Evolutionary conservation across 2,329 filamentous ascomycete genomes (phyloP).

Genomic region (Falciphora oryzae): DNA sequence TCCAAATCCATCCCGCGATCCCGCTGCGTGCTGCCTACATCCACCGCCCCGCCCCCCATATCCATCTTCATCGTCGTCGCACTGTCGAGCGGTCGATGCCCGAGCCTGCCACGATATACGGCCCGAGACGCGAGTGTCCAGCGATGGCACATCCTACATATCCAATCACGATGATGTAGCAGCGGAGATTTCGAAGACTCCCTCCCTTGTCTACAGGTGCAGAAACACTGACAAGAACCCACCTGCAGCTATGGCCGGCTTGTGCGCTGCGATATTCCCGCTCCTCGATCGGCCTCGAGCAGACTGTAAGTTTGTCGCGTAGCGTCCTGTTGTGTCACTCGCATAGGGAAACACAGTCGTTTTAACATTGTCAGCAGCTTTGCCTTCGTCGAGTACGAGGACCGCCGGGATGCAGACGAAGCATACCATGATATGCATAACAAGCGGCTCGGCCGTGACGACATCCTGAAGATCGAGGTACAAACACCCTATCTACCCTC

Average conservation of each 20-base stretch:
- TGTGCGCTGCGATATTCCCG: conserved; percentile 96
- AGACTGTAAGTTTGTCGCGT: conserved; percentile 68
- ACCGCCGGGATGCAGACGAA: conserved; percentile 95
- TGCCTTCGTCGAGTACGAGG: conserved; percentile 98
- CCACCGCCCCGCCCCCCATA: conserved; percentile 16
- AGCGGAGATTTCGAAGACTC: neutral
- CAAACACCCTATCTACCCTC: conserved; percentile 19
- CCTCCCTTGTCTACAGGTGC: conserved; percentile 10
- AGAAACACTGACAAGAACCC: conserved; percentile 36
- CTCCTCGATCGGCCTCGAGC: conserved; percentile 86
- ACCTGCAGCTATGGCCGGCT: conserved; percentile 81
- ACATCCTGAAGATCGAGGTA: conserved; percentile 97
- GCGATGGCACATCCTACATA: conserved; percentile 1
- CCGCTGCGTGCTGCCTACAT: conserved; percentile 13
- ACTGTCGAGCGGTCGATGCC: conserved; percentile 40
- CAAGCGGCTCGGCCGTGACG: conserved; percentile 93
- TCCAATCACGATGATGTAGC: conserved; percentile 7
- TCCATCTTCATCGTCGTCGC: conserved; percentile 22
- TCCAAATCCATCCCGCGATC: conserved; percentile 1
- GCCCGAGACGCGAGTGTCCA: neutral
- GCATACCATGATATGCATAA: conserved; percentile 99
- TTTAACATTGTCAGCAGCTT: conserved; percentile 50
- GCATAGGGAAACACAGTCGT: neutral
- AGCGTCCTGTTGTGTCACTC: neutral
- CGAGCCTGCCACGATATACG: conserved; percentile 2